Percentiles rank a stretch among this genome's conserved stretches.
Conservation (phyloP, 208 protist genomes). For the Vickermania ingenoplastis region DNA sequence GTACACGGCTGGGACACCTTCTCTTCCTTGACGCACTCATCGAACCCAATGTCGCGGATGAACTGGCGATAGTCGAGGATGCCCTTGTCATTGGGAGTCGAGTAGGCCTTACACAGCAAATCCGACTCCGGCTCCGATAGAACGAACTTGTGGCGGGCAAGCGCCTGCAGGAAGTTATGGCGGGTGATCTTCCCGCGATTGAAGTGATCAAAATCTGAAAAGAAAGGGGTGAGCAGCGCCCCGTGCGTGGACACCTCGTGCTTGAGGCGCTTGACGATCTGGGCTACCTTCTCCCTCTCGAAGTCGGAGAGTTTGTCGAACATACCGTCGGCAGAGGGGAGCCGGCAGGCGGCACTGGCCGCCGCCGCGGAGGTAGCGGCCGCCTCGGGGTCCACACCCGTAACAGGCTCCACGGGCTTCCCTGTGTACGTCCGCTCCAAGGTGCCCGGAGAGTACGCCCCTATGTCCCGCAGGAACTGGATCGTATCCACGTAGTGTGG, state of each 20-base stretch:
- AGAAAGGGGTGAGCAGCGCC: conserved; percentile 74
- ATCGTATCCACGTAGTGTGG: conserved; percentile 27
- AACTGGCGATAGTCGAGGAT: conserved; percentile 60
- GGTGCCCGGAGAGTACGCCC: conserved; percentile 19
- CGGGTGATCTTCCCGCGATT: conserved; percentile 55
- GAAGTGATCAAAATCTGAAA: conserved; percentile 77
- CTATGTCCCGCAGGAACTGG: conserved; percentile 27
- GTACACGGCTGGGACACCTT: neutral
- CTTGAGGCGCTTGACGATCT: conserved; percentile 28
- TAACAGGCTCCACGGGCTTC: conserved; percentile 9
- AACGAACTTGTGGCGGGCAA: conserved; percentile 52
- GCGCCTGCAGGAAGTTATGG: conserved; percentile 50
- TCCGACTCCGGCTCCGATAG: conserved; percentile 27
- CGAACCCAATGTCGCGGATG: conserved; percentile 47
- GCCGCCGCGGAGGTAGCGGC: neutral
- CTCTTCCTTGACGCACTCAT: conserved; percentile 13
- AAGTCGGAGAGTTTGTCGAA: conserved; percentile 10
- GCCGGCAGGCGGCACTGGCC: neutral
- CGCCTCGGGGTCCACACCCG: neutral
- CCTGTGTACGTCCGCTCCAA: conserved; percentile 9
- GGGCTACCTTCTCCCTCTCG: conserved; percentile 14
- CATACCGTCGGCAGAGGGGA: conserved; percentile 4
- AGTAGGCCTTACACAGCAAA: conserved; percentile 41
- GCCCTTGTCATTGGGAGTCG: conserved; percentile 20
- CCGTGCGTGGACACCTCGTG: conserved; percentile 55